Base-by-base conservation (phyloP, 148 eudicot genomes). In the Salicornia ramosissima region DNA sequence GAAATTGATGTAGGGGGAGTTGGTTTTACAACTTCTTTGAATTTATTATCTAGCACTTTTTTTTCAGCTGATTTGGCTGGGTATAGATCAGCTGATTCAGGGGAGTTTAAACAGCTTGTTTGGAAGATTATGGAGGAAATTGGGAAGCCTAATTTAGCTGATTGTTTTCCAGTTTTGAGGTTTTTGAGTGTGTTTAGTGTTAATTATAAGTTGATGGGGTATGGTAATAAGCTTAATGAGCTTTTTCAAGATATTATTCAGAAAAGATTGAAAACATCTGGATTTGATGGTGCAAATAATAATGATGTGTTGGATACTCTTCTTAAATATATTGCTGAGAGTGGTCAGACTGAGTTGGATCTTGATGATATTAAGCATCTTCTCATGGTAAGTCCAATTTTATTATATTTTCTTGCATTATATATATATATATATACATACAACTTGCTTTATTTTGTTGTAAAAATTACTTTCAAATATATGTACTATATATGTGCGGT, bases 71-170 rank as follows among this genome's bases (percentile, higher is more conserved):
- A 63, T 63, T 63, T 63, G 50, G 67, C 67, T 40, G 40, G 67
- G 19, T 63, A 63, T 63, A 42, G 43, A 16, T 63, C 67, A 1
- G 40, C 50, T 42, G 67, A 63, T 63, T 14, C 67, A 5, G 67
- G 67, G 50, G 67, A 63, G 67, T 63, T 63, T 63, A 63, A 63
- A 30, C 50, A 63, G 67, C 29, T 63, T 1, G 67, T 63, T 24
- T 63, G 67, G 67, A 63, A 15, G 50, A 63, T 63, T 40, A 63
- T 63, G 67, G 67, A 40, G 67, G 67, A 63, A 15, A 63, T 63
- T 42, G 67, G 67, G 11, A 63, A 63, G 31, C 67, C 67, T 0
- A 63, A 63, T 63, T 63, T 63, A 50, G 67, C 7, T 21, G 67
- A 63, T 42, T 63, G 67, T 63, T 63, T 63, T 40, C 67, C 67